Percentiles rank a stretch among this genome's conserved stretches.
These are phyloP conservation scores for Microdochium trichocladiopsis DNA, from an alignment of 2,329 filamentous ascomycete genomes.

Conservation along the genomic window DNA sequence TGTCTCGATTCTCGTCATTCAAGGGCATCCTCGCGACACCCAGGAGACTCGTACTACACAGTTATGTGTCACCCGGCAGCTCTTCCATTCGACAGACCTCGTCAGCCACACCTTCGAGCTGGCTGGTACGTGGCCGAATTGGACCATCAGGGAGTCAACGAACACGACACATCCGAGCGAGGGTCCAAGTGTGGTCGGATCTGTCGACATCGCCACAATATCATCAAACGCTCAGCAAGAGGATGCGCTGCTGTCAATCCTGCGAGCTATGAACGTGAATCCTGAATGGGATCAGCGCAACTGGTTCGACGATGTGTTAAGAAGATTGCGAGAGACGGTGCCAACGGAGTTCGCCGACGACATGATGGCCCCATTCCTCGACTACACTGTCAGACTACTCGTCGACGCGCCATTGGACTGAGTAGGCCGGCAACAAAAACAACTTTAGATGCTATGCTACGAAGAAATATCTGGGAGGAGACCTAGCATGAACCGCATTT, in stretches of 20 bases:
- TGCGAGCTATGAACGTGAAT: neutral
- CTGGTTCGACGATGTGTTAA: conserved; percentile 1
- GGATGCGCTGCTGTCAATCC: neutral
- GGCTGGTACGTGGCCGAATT: neutral
- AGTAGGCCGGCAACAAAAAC: too few relatives aligned
- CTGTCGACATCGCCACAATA: neutral
- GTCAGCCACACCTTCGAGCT: neutral
- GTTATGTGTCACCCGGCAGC: neutral
- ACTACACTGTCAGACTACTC: neutral
- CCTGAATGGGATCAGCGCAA: neutral
- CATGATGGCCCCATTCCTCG: neutral
- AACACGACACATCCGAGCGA: neutral
- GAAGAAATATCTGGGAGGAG: too few relatives aligned
- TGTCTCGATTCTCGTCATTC: neutral
- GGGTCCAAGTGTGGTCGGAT: neutral
- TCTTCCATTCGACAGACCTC: neutral
- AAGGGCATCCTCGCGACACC: neutral
- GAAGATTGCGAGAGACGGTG: neutral
- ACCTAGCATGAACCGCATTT: too few relatives aligned
- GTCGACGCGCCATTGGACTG: neutral
- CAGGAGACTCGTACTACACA: neutral
- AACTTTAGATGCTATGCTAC: too few relatives aligned
- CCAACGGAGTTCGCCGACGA: neutral
- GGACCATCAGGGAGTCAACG: neutral
- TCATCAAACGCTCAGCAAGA: neutral